Conservation (phyloP, 345 rosid genomes). For the Noccaea caerulescens region DNA sequence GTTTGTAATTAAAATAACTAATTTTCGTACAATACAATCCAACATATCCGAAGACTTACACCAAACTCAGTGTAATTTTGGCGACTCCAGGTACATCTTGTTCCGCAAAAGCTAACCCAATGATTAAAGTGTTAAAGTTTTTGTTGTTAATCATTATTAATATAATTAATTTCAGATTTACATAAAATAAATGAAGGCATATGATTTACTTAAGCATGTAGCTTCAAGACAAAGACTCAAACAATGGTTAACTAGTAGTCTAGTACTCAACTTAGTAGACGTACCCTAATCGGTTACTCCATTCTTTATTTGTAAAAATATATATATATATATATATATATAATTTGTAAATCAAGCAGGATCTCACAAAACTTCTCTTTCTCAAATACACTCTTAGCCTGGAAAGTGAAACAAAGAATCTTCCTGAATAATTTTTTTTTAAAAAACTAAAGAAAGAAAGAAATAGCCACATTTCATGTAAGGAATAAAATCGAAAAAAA, state of each 20-base stretch:
- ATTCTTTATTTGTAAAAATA: background rate
- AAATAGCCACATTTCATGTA: slow-evolving; percentile 18
- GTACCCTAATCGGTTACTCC: slow-evolving; percentile 6
- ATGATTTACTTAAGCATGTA: slow-evolving; percentile 15
- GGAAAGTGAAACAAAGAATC: slow-evolving; percentile 23
- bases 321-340: background rate
- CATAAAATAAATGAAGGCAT: slow-evolving; percentile 20
- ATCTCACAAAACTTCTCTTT: slow-evolving; percentile 31
- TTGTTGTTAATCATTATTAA: slow-evolving; percentile 3
- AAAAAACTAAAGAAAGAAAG: background rate
- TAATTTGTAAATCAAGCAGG: slow-evolving; percentile 3
- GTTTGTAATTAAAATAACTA: too few relatives aligned
- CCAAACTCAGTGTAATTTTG: slow-evolving; percentile 13
- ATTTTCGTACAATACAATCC: background rate
- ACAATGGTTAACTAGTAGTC: slow-evolving; percentile 11
- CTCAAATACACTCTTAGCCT: slow-evolving; percentile 14
- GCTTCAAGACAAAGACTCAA: slow-evolving; percentile 29
- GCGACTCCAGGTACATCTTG: slow-evolving; percentile 3
- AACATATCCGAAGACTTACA: background rate
- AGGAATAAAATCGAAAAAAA: slow-evolving; percentile 3
- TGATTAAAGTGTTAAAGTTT: slow-evolving; percentile 19
- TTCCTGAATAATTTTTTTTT: background rate
- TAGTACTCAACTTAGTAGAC: slow-evolving; percentile 5
- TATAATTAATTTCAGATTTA: slow-evolving; percentile 1
- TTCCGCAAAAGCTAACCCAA: slow-evolving; percentile 13